Evolutionary conservation across 306 rosid species (phyloP).

Genomic region (Canavalia ensiformis): DNA sequence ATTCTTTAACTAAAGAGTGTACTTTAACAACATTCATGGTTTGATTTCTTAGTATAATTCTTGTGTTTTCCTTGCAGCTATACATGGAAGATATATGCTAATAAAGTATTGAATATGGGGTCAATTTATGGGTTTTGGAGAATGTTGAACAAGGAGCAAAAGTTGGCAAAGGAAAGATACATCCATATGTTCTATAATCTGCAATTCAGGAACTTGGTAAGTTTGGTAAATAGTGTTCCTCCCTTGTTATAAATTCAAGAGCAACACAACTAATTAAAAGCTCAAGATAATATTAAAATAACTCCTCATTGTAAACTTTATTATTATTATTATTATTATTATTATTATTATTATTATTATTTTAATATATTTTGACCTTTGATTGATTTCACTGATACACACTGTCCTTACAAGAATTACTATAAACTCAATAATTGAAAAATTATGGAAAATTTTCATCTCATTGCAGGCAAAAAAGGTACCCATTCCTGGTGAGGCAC

Average conservation of each 20-base stretch:
- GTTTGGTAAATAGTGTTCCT: slow-evolving; percentile 38
- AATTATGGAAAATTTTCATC: slow-evolving; percentile 11
- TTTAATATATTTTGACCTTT: background rate
- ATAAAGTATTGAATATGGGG: slow-evolving; percentile 84
- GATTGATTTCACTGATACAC: background rate
- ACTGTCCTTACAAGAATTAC: background rate
- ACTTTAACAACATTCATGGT: background rate
- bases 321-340: background rate
- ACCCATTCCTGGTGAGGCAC: slow-evolving; percentile 64
- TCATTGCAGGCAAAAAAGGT: slow-evolving; percentile 67
- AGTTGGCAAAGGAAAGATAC: slow-evolving; percentile 82
- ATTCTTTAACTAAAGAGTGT: background rate
- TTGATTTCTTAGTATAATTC: slow-evolving; percentile 15
- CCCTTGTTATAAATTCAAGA: background rate
- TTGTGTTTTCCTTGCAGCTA: slow-evolving; percentile 62
- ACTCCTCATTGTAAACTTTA: background rate
- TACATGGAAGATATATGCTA: slow-evolving; percentile 98
- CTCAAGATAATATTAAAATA: background rate
- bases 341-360: background rate
- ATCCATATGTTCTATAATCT: slow-evolving; percentile 83
- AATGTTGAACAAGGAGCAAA: slow-evolving; percentile 73
- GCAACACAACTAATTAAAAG: background rate
- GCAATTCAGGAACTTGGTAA: slow-evolving; percentile 76
- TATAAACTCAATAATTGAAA: background rate
- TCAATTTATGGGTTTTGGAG: slow-evolving; percentile 91